Base-by-base conservation (phyloP, 352 stramenopile species). In the Pythium rhizo-oryzae region DNA sequence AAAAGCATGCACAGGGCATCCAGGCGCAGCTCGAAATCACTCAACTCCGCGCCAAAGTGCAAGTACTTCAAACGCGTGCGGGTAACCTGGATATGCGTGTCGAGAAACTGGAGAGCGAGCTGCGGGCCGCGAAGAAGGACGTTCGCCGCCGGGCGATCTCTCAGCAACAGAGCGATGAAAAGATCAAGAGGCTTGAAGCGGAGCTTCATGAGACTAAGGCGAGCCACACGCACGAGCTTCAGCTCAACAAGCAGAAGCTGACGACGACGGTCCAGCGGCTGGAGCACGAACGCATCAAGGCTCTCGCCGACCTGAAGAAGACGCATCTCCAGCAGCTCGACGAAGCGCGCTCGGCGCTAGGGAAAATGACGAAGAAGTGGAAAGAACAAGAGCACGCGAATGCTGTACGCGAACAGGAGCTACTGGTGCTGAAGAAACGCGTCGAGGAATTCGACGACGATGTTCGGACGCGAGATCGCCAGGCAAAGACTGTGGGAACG, bases 31-130 rank as follows among this genome's bases (percentile, higher is more conserved):
- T 86, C 23, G 54, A 73, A 9, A 62, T 84, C 23, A 74, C 70
- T 1, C 78, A 85, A 35, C 59, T 85, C 3, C 80, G 78, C 25
- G 80, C 80, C 12, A 76, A 78, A 39, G 71, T 73, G 1, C 75
- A 82, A 23, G 79, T 86, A 1, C 44, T 86, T 13, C 79, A 86
- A 54, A 86, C 76, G n/a, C 67, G 70, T 33, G 74, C 65, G 35
- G 47, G 57, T 8, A 69, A 65, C 11, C 61, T 82, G 12, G 76
- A 84, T 9, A 13, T 30, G 0, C 67, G 80, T 28, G 72, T 76
- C 35, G 68, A 72, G 19, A 81, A 79, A 18, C 15, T 83, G 12
- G 66, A 60, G 7, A 46, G 65, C 9, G 68, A 84, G 63, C 11
- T 83, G 3, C 66, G 80, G 28, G 43, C 67, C 13, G 70, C 46